Percentiles rank a stretch among this genome's conserved stretches.
Conservation (phyloP, 139 green algal genomes). For the Spirogloea muscicola region DNA sequence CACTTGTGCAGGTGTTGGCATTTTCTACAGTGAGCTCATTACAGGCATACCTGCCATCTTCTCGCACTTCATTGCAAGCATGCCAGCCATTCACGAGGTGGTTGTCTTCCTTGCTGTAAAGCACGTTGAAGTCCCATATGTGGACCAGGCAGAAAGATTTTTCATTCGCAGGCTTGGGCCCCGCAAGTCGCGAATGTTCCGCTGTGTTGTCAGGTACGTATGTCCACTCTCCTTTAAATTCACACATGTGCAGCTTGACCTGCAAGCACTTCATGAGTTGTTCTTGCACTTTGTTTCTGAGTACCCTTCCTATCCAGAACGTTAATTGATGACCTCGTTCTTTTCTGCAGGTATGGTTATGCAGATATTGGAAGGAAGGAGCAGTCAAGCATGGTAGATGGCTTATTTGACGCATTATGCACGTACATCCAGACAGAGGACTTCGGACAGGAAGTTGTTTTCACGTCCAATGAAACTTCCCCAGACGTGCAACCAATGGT, state of each 20-base stretch:
- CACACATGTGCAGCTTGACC: no score
- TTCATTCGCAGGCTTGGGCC: background rate
- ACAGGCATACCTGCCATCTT: slow-evolving; percentile 14
- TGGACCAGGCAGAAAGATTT: background rate
- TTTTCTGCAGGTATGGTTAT: background rate
- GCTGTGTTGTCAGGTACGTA: background rate
- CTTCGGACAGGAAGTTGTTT: no score
- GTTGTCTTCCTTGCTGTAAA: slow-evolving; percentile 2
- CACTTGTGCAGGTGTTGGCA: slow-evolving; percentile 10
- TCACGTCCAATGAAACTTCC: no score
- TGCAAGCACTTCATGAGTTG: no score
- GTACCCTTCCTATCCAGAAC: background rate
- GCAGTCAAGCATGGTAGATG: background rate
- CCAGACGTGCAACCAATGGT: no score
- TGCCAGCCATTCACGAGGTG: slow-evolving; percentile 18
- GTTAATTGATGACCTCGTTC: background rate
- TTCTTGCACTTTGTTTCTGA: background rate
- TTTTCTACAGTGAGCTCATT: slow-evolving; percentile 20
- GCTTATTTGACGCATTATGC: background rate
- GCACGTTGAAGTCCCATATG: background rate
- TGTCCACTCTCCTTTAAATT: no score
- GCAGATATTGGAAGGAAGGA: background rate
- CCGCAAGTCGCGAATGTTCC: slow-evolving; percentile 1
- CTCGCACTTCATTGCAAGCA: slow-evolving; percentile 17
- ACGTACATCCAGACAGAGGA: no score